These are phyloP conservation scores for Nyctanthes arbortristis DNA, from an alignment of 257 asterid genomes.

Conservation along the genomic window DNA sequence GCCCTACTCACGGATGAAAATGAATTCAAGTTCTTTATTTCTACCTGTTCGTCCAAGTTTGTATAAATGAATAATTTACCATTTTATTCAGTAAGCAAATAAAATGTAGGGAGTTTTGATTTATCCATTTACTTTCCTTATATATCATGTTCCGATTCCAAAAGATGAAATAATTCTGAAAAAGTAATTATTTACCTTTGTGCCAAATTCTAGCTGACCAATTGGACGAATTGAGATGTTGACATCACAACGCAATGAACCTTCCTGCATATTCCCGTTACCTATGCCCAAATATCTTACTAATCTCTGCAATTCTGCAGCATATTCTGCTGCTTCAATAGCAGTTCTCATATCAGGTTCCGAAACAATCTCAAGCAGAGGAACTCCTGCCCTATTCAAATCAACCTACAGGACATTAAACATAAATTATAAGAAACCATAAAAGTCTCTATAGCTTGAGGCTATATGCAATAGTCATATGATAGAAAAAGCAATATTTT, in stretches of 20 bases:
- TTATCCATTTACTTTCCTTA: background rate
- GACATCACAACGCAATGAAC: constrained; percentile 97
- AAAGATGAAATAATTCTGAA: constrained; percentile 16
- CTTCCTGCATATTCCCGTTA: constrained; percentile 98
- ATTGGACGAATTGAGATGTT: constrained; percentile 88
- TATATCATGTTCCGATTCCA: constrained; percentile 7
- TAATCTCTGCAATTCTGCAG: constrained; percentile 91
- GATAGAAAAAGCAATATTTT: background rate
- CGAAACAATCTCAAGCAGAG: constrained; percentile 94
- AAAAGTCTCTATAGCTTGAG: background rate
- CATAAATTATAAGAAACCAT: background rate
- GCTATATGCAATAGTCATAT: background rate
- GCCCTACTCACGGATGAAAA: constrained; percentile 93
- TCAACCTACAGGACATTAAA: constrained; percentile 57
- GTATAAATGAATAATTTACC: constrained; percentile 1
- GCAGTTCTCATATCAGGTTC: constrained; percentile 99
- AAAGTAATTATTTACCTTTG: constrained; percentile 59
- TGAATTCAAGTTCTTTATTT: constrained; percentile 93
- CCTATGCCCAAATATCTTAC: constrained; percentile 95
- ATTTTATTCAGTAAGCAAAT: background rate
- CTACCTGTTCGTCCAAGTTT: constrained; percentile 61
- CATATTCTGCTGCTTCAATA: constrained; percentile 95
- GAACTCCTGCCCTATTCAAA: constrained; percentile 98
- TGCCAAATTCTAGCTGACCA: constrained; percentile 87
- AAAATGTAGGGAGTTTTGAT: background rate